Evolutionary conservation across 257 asterid species (phyloP), one percentile per base, ranked within the genome.

Genomic region (Penstemon barbatus): DNA sequence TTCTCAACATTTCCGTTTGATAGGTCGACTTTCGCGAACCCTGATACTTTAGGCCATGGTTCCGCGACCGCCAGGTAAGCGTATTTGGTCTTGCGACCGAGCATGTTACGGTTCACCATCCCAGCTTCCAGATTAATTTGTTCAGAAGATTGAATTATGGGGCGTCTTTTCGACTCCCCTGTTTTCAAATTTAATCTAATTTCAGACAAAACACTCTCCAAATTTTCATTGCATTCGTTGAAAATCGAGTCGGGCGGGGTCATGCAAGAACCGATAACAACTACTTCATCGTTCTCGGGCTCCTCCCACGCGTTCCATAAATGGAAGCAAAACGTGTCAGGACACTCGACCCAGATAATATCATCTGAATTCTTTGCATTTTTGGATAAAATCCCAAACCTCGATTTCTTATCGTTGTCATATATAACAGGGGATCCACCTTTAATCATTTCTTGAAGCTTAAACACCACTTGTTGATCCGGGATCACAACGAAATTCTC

Each of bases 231-330:
- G 51, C 62, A 63, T 56, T 79, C 87, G 49, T 82, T 76, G 82
- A 82, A 82, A 19, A 82, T 79, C 1, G 84, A 76, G 58, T 82
- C 87, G 0, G 87, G 76, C 2, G 87, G 87, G 3, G 87, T 71
- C 84, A 82, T 82, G 71, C 87, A 79, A 5, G 87, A 82, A 0
- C 87, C 84, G 43, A 82, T 76, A 33, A 82, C 87, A 2, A 82
- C 87, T 4, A 82, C 57, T 44, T 76, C 82, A 18, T 79, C 76
- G 9, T 8, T 74, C 40, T 79, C 87, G 8, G 77, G 65, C 19
- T 78, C 83, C 56, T 81, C 86, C 86, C 86, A 81, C n/a, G 86
- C 83, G 63, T 81, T 81, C 82, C 84, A 82, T 6, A 82, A 49
- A 55, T 82, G 87, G 9, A 82, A 79, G 25, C 87, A 79, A 19